These are phyloP conservation scores for Podaxis rugospora DNA, from an alignment of 768 basidiomycete genomes.

Conservation along the genomic window DNA sequence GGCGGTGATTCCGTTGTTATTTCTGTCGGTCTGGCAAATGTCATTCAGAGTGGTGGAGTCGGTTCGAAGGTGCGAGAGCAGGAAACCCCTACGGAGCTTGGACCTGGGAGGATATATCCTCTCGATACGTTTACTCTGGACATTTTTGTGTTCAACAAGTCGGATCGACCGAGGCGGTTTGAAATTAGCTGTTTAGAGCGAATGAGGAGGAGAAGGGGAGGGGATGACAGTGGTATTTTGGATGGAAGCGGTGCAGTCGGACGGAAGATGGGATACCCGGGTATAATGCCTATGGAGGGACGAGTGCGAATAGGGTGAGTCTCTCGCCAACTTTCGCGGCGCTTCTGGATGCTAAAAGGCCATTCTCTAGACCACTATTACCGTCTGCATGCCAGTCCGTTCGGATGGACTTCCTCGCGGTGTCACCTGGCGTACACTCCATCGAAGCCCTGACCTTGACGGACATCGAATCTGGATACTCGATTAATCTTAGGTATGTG, in stretches of 20 bases:
- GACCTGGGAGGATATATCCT: slow-evolving; percentile 57
- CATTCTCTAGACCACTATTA: slow-evolving; percentile 55
- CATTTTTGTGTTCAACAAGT: slow-evolving; percentile 85
- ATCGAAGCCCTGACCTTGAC: slow-evolving; percentile 69
- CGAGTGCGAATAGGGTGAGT: slow-evolving; percentile 77
- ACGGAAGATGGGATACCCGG: slow-evolving; percentile 44
- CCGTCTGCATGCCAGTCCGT: slow-evolving; percentile 84
- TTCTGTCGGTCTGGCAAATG: slow-evolving; percentile 53
- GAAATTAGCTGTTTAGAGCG: slow-evolving; percentile 68
- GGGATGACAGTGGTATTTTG: slow-evolving; percentile 24
- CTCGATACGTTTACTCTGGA: slow-evolving; percentile 76
- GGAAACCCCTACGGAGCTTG: slow-evolving; percentile 14
- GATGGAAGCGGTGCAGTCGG: slow-evolving; percentile 24
- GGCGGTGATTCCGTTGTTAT: slow-evolving; percentile 62
- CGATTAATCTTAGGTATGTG: slow-evolving; percentile 68
- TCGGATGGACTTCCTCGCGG: slow-evolving; percentile 78
- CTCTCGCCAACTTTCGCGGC: not conserved
- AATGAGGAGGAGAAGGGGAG: slow-evolving; percentile 38
- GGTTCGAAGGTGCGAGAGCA: slow-evolving; percentile 16
- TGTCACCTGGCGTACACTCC: slow-evolving; percentile 75
- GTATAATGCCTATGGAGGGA: slow-evolving; percentile 74
- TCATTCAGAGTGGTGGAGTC: slow-evolving; percentile 16
- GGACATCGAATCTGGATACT: slow-evolving; percentile 69
- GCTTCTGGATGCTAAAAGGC: not conserved
- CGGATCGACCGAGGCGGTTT: slow-evolving; percentile 69